Evolutionary conservation across 2,329 filamentous ascomycete genomes (phyloP), one percentile per base, ranked within the genome.

Genomic region (Claviceps lovelessii): DNA sequence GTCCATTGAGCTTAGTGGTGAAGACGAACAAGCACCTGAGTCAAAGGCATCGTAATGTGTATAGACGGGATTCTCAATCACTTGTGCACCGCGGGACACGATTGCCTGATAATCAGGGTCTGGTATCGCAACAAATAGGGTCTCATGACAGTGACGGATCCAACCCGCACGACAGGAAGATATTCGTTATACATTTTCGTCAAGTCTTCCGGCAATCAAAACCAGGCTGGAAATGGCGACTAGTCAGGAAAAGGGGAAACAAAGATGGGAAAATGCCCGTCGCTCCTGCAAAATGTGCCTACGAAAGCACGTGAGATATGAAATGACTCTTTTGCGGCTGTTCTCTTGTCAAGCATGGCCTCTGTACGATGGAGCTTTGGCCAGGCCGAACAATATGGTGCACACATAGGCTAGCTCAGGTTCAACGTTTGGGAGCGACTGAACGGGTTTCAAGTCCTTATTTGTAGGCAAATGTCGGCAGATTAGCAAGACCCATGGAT

Each of bases 1-100:
- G 39, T 68, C 65, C 0, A 66, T 75, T 4, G 67, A 73, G 57
- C 59, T 75, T 35, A 65, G 66, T 37, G 68, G 60, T 0, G 65
- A 63, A 4, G 66, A 66, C 5, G 61, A 56, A 1, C 63, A 65
- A 44, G 55, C 51, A 0, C 61, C 63, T 11, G 61, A 62, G 35
- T 44, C 56, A 45, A 46, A 56, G 44, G 48, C 53, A 13, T 49
- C 56, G 35, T 55, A 47, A 42, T 37, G 37, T 15, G 42, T n/a
- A 39, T n/a, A 39, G n/a, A 47, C 48, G 47, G 31, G 23, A 35
- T 31, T 29, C 8, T 29, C 17, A n/a, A 54, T 54, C 47, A 49
- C 11, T 51, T 23, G 55, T 42, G 45, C 39, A 3, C 23, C 23
- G 23, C 23, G 23, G 23, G 42, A 33, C 47, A 37, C 33, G 13